A percentile compares a stretch with the other conserved stretches of the same genome.
Conservation (phyloP, 1,284 basidiomycete species). For the Boletus smithii region DNA sequence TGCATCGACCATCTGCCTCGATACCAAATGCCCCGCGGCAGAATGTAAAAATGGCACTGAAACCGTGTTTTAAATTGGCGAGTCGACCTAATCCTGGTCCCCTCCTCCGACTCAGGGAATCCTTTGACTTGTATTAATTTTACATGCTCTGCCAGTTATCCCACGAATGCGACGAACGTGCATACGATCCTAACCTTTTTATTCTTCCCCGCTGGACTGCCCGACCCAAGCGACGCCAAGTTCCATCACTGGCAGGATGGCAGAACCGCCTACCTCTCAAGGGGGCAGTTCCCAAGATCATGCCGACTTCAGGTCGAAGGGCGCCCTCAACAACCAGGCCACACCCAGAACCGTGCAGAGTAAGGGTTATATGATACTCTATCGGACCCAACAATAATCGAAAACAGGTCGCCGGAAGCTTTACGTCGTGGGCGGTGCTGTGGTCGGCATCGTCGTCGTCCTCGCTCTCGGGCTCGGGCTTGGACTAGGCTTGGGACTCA, state of each 20-base stretch:
- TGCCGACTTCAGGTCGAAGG: slow-evolving; percentile 5
- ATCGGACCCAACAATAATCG: neutral
- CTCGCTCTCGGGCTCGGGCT: slow-evolving; percentile 30
- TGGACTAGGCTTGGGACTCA: slow-evolving; percentile 30
- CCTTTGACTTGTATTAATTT: no score
- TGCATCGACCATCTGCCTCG: no score
- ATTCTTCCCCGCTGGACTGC: neutral
- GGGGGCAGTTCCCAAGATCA: slow-evolving; percentile 14
- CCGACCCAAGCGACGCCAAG: neutral
- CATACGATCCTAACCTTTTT: neutral
- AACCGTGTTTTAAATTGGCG: neutral
- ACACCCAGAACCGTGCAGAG: slow-evolving; percentile 6
- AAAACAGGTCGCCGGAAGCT: slow-evolving; percentile 22
- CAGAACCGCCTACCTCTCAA: slow-evolving; percentile 1
- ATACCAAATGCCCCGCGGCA: no score
- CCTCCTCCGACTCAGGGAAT: no score
- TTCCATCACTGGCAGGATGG: slow-evolving; percentile 15
- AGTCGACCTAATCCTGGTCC: no score
- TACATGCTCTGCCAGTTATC: neutral
- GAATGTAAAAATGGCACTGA: neutral
- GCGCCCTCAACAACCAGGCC: neutral
- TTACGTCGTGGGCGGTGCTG: slow-evolving; percentile 12
- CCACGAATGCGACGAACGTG: slow-evolving; percentile 22
- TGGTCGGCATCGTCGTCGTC: slow-evolving; percentile 16
- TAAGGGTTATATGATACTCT: slow-evolving; percentile 7